phyloP scores from a whole-genome alignment of 1,284 basidiomycete species.

The Cryptococcus deneoformans region DNA sequence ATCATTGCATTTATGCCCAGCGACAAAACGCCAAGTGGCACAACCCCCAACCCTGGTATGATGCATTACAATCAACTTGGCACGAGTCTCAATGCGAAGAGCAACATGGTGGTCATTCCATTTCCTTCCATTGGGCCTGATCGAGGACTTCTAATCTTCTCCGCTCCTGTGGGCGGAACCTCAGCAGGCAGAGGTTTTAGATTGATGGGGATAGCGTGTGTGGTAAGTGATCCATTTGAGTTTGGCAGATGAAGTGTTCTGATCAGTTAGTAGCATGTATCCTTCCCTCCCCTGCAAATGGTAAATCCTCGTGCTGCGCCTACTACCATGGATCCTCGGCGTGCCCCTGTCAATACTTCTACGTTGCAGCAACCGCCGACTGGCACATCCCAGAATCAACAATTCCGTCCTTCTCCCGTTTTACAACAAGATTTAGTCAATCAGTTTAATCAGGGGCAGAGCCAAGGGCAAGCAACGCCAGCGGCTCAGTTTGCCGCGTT shows the following conservation, averaged over 20 bases:
- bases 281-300: constrained; percentile 8
- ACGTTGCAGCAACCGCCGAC: neutral
- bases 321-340: neutral
- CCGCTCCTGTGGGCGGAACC: constrained; percentile 5
- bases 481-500: neutral
- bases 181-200: constrained; percentile 4
- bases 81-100: constrained; percentile 10
- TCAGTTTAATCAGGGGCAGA: neutral
- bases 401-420: neutral
- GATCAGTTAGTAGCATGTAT: constrained; percentile 2
- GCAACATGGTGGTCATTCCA: constrained; percentile 9
- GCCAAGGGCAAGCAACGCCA: constrained; percentile 6
- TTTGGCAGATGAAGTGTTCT: neutral
- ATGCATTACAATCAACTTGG: constrained; percentile 10
- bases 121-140: neutral
- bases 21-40: neutral
- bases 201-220: constrained; percentile 22
- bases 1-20: constrained; percentile 11
- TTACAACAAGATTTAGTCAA: neutral
- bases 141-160: constrained; percentile 21
- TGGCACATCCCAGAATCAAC: constrained; percentile 2
- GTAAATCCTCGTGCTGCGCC: neutral
- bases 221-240: constrained; percentile 10
- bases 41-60: neutral
- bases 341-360: neutral